These are phyloP conservation scores for Collybia mongolica DNA, from an alignment of 768 basidiomycete genomes.

Conservation along the genomic window DNA sequence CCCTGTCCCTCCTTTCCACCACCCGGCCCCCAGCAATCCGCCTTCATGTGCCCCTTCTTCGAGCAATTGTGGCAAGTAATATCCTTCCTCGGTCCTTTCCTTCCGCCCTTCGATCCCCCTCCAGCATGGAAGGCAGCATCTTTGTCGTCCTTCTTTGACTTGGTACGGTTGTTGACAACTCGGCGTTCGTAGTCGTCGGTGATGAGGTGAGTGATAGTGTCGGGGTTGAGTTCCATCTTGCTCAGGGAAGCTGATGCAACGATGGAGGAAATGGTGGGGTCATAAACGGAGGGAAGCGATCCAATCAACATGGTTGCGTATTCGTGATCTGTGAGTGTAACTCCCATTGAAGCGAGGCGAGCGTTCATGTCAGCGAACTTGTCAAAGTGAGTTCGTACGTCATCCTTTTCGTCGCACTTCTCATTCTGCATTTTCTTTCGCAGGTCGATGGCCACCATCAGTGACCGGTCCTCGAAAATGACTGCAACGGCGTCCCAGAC, in stretches of 20 bases:
- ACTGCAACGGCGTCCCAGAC: constrained; percentile 9
- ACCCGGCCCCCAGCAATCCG: constrained; percentile 35
- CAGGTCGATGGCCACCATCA: constrained; percentile 11
- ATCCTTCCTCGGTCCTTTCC: no score
- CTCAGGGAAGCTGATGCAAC: constrained; percentile 8
- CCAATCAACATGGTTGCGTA: constrained; percentile 8
- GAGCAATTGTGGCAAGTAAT: constrained; percentile 27
- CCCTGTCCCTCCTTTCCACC: constrained; percentile 36
- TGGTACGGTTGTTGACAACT: background rate
- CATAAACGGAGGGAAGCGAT: constrained; percentile 13
- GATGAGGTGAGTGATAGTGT: background rate
- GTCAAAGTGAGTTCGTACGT: constrained; percentile 15
- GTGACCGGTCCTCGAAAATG: constrained; percentile 9
- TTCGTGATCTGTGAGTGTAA: background rate
- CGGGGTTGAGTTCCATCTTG: constrained; percentile 1
- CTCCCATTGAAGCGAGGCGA: constrained; percentile 13
- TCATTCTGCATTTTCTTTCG: constrained; percentile 5
- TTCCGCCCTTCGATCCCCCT: background rate
- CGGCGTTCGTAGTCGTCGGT: background rate
- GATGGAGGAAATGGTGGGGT: constrained; percentile 12
- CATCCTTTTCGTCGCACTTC: constrained; percentile 13
- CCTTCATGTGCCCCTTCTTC: constrained; percentile 25
- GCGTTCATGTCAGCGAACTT: constrained; percentile 13
- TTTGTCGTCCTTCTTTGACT: constrained; percentile 1
- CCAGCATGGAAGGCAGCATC: constrained; percentile 1